Base-by-base conservation (phyloP, 331 rosid genomes). In the Erythrophleum ivorense region DNA sequence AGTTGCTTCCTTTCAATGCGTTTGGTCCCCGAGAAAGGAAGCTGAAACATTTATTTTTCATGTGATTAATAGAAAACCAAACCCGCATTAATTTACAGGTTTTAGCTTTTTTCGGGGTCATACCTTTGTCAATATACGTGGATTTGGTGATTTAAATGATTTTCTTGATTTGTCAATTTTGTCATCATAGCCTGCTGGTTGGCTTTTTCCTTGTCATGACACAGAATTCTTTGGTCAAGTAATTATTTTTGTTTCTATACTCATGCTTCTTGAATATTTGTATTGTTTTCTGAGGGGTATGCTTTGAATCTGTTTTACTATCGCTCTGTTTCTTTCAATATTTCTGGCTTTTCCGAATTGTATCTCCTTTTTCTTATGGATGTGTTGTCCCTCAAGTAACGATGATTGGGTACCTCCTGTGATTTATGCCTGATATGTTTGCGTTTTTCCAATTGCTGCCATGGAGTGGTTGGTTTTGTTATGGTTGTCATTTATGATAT, bases 121-220 rank as follows among this genome's bases (percentile, higher is more conserved):
- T 34, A 34, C 69, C 48, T 73, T 7, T 29, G 68, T 59, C 50
- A 46, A 72, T 29, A 24, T 33, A n/a, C 19, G 52, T 80, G 73
- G 73, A 67, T 78, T 85, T 63, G 5, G 72, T 67, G 75, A 36
- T 81, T 43, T 64, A 29, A 67, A 60, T 69, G 55, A 72, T 80
- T 71, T 64, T 9, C 50, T 66, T 64, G 18, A n/a, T 77, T 75
- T 33, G 6, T 46, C 31, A 52, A 75, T 21, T 74, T 66, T 9
- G 3, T 36, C 11, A 73, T 73, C 50, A 10, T 14, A 59, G 19
- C 55, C 21, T 14, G 43, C 57, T 59, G 43, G 24, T 41, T 31
- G 36, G 55, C 31, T 21, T 58, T 69, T 73, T 40, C 54, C 52
- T 7, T 57, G 31, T 13, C 79, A 75, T 40, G 66, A 6, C 33